Conservation (phyloP, 2,329 filamentous ascomycete genomes). For the Didymella segeticola region DNA sequence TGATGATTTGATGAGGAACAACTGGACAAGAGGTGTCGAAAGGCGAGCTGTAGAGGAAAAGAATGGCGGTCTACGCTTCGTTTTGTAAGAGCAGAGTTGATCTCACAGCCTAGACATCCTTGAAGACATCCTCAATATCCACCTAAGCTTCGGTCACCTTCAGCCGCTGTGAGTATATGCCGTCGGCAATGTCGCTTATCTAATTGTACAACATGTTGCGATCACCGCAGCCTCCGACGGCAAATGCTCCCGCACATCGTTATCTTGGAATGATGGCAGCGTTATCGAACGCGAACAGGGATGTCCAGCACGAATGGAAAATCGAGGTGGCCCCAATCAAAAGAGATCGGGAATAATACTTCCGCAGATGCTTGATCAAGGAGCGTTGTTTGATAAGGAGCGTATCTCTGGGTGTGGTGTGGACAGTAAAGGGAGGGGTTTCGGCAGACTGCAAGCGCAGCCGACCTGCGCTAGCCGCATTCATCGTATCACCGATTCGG, state of each 20-base stretch:
- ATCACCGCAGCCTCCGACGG: not conserved
- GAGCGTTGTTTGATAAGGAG: not conserved
- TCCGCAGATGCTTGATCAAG: not conserved
- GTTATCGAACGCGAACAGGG: not conserved
- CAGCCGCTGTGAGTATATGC: not conserved
- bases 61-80: not conserved
- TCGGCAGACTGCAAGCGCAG: not conserved
- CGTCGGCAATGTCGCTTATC: not conserved
- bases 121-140: not conserved
- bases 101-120: not conserved
- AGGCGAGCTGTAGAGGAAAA: not conserved
- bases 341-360: not conserved
- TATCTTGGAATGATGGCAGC: not conserved
- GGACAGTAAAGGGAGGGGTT: not conserved
- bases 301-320: no score
- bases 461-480: not conserved
- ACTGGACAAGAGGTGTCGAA: no score
- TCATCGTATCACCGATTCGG: not conserved
- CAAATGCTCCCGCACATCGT: not conserved
- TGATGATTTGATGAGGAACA: conserved; percentile 1
- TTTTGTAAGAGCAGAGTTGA: not conserved
- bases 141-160: not conserved
- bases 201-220: not conserved
- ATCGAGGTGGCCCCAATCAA: not conserved
- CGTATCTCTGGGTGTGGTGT: not conserved